Evolutionary conservation across 1,284 basidiomycete species (phyloP).

Genomic region (Takashimella koratensis): DNA sequence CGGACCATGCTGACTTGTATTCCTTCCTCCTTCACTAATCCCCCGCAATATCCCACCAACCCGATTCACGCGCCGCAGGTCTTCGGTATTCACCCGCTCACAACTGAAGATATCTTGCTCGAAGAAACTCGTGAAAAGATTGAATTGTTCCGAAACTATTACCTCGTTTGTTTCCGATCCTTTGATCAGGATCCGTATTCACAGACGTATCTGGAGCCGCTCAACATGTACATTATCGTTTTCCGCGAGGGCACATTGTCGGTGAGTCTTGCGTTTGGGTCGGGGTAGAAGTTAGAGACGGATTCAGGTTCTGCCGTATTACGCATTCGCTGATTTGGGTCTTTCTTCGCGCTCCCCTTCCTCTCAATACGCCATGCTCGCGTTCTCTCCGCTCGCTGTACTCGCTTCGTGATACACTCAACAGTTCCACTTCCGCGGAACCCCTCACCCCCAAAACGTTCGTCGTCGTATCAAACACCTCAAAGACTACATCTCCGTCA

Average conservation of each 20-base stretch:
- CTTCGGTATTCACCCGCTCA: slow-evolving; percentile 95
- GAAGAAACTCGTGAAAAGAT: slow-evolving; percentile 99
- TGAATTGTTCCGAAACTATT: slow-evolving; percentile 97
- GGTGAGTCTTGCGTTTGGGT: slow-evolving; percentile 57
- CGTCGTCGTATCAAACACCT: slow-evolving; percentile 97
- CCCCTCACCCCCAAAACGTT: slow-evolving; percentile 96
- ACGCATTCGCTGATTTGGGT: background rate
- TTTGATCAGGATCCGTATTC: slow-evolving; percentile 99
- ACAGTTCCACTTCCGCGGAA: slow-evolving; percentile 95
- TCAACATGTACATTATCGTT: slow-evolving; percentile 99
- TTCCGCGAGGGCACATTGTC: slow-evolving; percentile 97
- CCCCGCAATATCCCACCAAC: no score
- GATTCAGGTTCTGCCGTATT: no score
- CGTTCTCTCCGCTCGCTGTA: no score
- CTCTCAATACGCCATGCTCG: no score
- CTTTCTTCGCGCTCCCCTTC: background rate
- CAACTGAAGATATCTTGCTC: slow-evolving; percentile 98
- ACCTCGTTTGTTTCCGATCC: slow-evolving; percentile 97
- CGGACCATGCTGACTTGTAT: slow-evolving; percentile 6
- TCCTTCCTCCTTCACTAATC: no score
- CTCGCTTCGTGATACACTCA: slow-evolving; percentile 2
- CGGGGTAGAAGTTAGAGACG: no score
- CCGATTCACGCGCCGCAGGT: slow-evolving; percentile 58
- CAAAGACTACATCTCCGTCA: slow-evolving; percentile 98
- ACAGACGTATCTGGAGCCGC: slow-evolving; percentile 93